Evolutionary conservation across 441 rosid genomes (phyloP).

Genomic region (Aleurites moluccanus): DNA sequence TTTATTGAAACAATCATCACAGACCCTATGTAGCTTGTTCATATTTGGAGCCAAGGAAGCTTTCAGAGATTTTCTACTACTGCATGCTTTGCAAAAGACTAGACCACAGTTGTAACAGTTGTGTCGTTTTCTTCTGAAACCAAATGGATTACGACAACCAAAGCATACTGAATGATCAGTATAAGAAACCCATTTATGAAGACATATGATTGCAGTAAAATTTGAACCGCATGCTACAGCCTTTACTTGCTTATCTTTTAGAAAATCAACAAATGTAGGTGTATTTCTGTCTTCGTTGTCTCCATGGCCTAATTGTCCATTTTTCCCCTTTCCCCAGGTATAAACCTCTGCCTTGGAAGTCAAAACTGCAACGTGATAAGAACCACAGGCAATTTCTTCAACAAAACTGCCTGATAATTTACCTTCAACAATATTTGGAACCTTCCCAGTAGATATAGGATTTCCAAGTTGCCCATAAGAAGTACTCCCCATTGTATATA

Average conservation of each 20-base stretch:
- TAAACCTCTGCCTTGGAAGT: slow-evolving; percentile 72
- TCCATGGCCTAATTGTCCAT: slow-evolving; percentile 91
- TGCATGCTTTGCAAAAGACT: slow-evolving; percentile 67
- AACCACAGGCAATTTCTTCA: slow-evolving; percentile 83
- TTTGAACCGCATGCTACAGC: slow-evolving; percentile 71
- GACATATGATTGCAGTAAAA: slow-evolving; percentile 72
- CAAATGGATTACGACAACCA: slow-evolving; percentile 74
- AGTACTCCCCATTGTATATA: slow-evolving; percentile 81
- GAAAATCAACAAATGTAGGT: slow-evolving; percentile 57
- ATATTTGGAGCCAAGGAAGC: slow-evolving; percentile 78
- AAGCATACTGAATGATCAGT: slow-evolving; percentile 75
- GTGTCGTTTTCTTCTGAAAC: slow-evolving; percentile 85
- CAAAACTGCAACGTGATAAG: slow-evolving; percentile 75
- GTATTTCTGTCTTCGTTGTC: slow-evolving; percentile 56
- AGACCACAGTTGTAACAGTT: slow-evolving; percentile 36
- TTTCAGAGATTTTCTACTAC: slow-evolving; percentile 62
- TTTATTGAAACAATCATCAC: slow-evolving; percentile 76
- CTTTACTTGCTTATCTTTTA: slow-evolving; percentile 79
- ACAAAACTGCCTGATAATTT: slow-evolving; percentile 49
- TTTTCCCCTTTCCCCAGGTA: slow-evolving; percentile 87
- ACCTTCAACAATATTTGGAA: slow-evolving; percentile 66
- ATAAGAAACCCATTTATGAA: slow-evolving; percentile 70
- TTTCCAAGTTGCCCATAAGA: slow-evolving; percentile 77
- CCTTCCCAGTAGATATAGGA: slow-evolving; percentile 55
- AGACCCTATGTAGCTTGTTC: slow-evolving; percentile 77